Conservation (phyloP, 768 basidiomycete species). For the Leccinum uliginosum region DNA sequence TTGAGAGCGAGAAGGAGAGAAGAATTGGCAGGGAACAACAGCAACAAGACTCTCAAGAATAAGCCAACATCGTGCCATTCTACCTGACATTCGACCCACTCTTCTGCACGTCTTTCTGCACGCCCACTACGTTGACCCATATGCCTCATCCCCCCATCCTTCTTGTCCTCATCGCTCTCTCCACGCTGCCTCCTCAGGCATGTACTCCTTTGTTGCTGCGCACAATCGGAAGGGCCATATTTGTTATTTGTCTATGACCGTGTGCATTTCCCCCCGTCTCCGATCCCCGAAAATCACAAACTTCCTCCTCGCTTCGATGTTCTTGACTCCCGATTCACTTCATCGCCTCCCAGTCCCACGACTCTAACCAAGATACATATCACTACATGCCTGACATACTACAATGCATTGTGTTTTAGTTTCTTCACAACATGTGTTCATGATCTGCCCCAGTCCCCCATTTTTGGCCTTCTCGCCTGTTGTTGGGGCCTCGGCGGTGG, state of each 20-base stretch:
- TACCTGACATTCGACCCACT: neutral
- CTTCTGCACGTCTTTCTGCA: slow-evolving; percentile 14
- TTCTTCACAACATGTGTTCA: slow-evolving; percentile 20
- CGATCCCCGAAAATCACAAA: slow-evolving; percentile 21
- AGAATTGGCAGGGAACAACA: slow-evolving; percentile 82
- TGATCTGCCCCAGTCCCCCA: slow-evolving; percentile 9
- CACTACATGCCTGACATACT: slow-evolving; percentile 29
- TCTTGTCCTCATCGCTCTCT: slow-evolving; percentile 26
- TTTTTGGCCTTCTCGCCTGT: neutral
- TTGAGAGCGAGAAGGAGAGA: slow-evolving; percentile 95
- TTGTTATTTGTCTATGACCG: slow-evolving; percentile 21
- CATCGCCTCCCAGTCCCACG: slow-evolving; percentile 10
- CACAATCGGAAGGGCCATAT: slow-evolving; percentile 16
- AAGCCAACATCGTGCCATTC: slow-evolving; percentile 2
- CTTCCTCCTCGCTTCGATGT: slow-evolving; percentile 18
- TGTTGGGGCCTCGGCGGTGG: neutral
- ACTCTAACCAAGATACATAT: slow-evolving; percentile 23
- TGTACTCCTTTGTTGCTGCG: slow-evolving; percentile 10
- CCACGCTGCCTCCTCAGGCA: slow-evolving; percentile 7
- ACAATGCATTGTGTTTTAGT: slow-evolving; percentile 31
- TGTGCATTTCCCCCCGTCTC: slow-evolving; percentile 19
- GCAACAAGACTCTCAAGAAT: slow-evolving; percentile 66
- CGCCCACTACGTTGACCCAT: slow-evolving; percentile 10
- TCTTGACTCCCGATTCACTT: slow-evolving; percentile 27
- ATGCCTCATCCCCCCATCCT: slow-evolving; percentile 25